Evolutionary conservation across 2,329 filamentous ascomycete genomes (phyloP), one percentile per base, ranked within the genome.

Genomic region (Aspergillus hortae): DNA sequence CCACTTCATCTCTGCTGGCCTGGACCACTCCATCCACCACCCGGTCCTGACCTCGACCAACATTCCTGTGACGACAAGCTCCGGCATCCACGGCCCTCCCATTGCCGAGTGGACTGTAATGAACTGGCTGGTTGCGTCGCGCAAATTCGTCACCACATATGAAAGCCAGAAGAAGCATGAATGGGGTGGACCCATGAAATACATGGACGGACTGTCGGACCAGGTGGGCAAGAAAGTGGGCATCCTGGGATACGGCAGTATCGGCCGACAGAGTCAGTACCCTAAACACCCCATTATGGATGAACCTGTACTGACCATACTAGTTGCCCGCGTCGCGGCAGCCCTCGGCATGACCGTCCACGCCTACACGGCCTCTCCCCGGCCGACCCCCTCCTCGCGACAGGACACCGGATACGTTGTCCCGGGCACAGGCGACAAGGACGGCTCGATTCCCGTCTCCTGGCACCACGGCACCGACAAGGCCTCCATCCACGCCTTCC

Each of bases 321-420:
- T 41, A 62, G 79, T 80, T 38, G 81, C 76, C 32, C 75, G 76
- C 23, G 77, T 89, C 3, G 81, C 81, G 10, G 77, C 76, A 12
- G 85, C 86, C 2, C 69, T 90, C 61, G 89, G 88, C 15, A 86
- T 89, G 80, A 77, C 83, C 25, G 81, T 92, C 0, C 77, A 90
- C 64, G 89, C 88, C 1, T 91, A 88, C 73, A 92, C 88, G 0
- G 84, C 88, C 0, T 82, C 82, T 23, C 81, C 86, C 1, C 84
- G 86, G n/a, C 67, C 75, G 7, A 90, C 87, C 0, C 80, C 84
- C 0, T 84, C 85, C 49, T 86, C 84, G 1, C 80, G 80, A 42
- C 74, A 70, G 25, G 88, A 92, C 68, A 66, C 72, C 12, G 81
- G 83, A 5, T 92, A 86, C 71, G 81, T 86, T 32, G 82, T 89